Base-by-base conservation (phyloP, 179 eudicot genomes). In the Silene vulgaris region DNA sequence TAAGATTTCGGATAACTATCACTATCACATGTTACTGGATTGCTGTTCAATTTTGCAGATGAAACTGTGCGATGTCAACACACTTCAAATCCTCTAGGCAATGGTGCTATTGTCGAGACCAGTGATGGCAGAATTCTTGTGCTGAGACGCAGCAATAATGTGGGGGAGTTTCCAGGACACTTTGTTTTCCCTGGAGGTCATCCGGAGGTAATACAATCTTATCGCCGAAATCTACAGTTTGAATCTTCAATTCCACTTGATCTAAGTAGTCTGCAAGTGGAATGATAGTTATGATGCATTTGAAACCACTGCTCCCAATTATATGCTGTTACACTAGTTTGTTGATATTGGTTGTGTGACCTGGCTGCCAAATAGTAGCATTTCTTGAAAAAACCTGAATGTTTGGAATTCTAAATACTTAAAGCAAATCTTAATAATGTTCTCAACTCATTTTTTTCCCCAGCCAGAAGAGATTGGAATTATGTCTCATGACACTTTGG, bases 111-210 rank as follows among this genome's bases (percentile, higher is more conserved):
- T 78, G 89, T 95, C 21, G 92, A 89, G 85, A 90, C 99, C 73
- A 81, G 87, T 73, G 96, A 95, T 82, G 85, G 82, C 54, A 85
- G 52, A 77, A 89, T 95, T 78, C 85, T 90, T 79, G 80, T 95
- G 76, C 89, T 95, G 74, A 89, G 88, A 82, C 87, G 99, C 80
- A 95, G 99, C 87, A 77, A 87, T 69, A 89, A 92, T 70, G 97
- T 95, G 71, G 96, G 95, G 40, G 97, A 92, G 81, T 95, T 90
- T 73, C 96, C 99, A 3, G 96, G 93, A 28, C 86, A 90, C 78
- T 90, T 84, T 76, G 99, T 95, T 54, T 95, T 95, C 74, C 99
- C 99, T 37, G 99, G 99, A 56, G 99, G 99, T 69, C 99, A 95
- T 84, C 97, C 99, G 17, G 99, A 95, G 98, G 97, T 92, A 80